Evolutionary conservation across 2,329 filamentous ascomycete genomes (phyloP).

Genomic region (Xylariaceae sp.): DNA sequence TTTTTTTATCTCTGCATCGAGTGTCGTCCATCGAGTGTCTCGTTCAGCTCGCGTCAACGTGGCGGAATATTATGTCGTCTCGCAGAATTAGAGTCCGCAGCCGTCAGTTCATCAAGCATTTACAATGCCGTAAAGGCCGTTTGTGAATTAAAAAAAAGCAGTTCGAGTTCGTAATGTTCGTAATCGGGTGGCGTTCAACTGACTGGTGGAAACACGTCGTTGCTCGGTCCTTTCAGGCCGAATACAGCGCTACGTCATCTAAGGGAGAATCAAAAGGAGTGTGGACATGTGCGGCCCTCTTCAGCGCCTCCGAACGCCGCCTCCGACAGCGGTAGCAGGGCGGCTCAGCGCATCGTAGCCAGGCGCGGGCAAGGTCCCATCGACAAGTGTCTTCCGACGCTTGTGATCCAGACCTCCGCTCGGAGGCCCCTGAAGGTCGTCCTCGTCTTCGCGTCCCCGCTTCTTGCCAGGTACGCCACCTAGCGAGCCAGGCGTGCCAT

Average conservation of each 20-base stretch:
- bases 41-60: conserved; percentile 28
- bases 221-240: conserved; percentile 30
- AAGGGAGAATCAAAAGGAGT: conserved; percentile 23
- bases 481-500: conserved; percentile 55
- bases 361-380: conserved; percentile 48
- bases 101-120: conserved; percentile 32
- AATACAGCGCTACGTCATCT: conserved; percentile 33
- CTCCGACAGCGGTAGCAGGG: conserved; percentile 39
- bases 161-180: conserved; percentile 37
- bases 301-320: conserved; percentile 22
- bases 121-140: conserved; percentile 29
- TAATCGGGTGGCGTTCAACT: conserved; percentile 33
- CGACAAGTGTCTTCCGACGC: conserved; percentile 71
- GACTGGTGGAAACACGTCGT: conserved; percentile 29
- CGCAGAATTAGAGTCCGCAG: conserved; percentile 30
- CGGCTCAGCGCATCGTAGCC: conserved; percentile 47
- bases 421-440: conserved; percentile 54
- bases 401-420: conserved; percentile 64
- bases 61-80: conserved; percentile 21
- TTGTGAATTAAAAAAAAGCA: conserved; percentile 31
- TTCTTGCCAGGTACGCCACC: conserved; percentile 54
- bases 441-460: conserved; percentile 53
- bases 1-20: no score
- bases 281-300: conserved; percentile 12
- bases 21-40: conserved; percentile 30